These are phyloP conservation scores for Leccinum truebloodii DNA, from an alignment of 768 basidiomycete species.

Conservation along the genomic window DNA sequence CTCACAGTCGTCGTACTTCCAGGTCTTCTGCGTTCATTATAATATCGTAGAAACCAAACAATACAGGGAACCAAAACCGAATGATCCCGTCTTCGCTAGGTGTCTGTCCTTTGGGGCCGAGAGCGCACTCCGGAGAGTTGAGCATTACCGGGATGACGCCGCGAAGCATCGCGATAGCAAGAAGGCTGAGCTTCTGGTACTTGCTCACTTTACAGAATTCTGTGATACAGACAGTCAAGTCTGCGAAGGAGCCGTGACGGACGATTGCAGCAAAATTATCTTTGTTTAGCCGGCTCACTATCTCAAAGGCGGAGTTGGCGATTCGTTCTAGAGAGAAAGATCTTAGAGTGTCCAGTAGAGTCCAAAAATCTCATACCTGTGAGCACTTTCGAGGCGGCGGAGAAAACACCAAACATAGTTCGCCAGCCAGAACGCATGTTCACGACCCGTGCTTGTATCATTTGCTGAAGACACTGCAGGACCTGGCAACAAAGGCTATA, in stretches of 20 bases:
- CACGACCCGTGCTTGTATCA: constrained; percentile 93
- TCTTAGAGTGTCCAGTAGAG: neutral
- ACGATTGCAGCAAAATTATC: constrained; percentile 92
- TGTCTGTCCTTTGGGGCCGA: constrained; percentile 34
- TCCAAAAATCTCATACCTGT: constrained; percentile 56
- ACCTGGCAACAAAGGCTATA: constrained; percentile 52
- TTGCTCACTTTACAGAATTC: constrained; percentile 99
- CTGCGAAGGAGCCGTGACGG: constrained; percentile 91
- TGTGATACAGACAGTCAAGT: constrained; percentile 94
- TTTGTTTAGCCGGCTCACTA: constrained; percentile 87
- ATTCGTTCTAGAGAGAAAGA: constrained; percentile 66
- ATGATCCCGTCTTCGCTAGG: constrained; percentile 84
- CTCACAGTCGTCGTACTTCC: constrained; percentile 94
- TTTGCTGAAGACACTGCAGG: constrained; percentile 96
- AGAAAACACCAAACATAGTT: constrained; percentile 99
- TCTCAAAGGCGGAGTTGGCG: constrained; percentile 91
- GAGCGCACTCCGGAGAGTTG: constrained; percentile 67
- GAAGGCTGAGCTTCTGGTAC: constrained; percentile 95
- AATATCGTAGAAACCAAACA: constrained; percentile 99
- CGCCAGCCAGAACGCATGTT: constrained; percentile 99
- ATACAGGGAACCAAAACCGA: constrained; percentile 94
- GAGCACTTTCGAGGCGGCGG: constrained; percentile 90
- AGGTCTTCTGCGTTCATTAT: constrained; percentile 99
- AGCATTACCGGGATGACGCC: constrained; percentile 93
- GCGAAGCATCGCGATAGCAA: constrained; percentile 96